A percentile compares a stretch with the other conserved stretches of the same genome.
phyloP scores from a whole-genome alignment of 768 basidiomycete species.

The Atractiella rhizophila region DNA sequence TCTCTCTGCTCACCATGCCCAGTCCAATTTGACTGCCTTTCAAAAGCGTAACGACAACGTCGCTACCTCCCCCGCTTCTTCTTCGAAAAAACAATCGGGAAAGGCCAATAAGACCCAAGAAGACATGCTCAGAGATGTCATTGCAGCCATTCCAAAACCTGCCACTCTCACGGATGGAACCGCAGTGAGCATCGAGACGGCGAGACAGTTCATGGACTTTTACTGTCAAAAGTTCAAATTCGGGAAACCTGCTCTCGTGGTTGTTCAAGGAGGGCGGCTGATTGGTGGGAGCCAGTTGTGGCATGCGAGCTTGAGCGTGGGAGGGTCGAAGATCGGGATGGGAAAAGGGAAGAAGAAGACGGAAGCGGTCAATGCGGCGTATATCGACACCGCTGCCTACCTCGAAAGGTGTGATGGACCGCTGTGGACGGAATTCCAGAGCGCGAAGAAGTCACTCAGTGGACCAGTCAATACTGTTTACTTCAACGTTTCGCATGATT shows the following conservation, averaged over 20 bases:
- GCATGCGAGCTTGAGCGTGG: slow-evolving; percentile 53
- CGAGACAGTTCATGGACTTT: slow-evolving; percentile 78
- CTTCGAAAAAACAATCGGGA: slow-evolving; percentile 6
- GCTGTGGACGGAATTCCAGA: slow-evolving; percentile 47
- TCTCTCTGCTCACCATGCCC: neutral
- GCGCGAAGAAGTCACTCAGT: slow-evolving; percentile 30
- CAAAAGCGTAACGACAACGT: neutral
- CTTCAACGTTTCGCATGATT: slow-evolving; percentile 36
- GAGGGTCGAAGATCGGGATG: slow-evolving; percentile 54
- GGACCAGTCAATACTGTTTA: slow-evolving; percentile 5
- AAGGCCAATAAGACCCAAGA: neutral
- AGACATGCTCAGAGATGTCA: neutral
- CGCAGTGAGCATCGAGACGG: slow-evolving; percentile 39
- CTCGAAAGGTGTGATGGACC: slow-evolving; percentile 56
- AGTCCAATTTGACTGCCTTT: neutral
- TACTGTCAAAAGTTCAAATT: slow-evolving; percentile 32
- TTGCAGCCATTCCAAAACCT: slow-evolving; percentile 10
- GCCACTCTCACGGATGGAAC: slow-evolving; percentile 37
- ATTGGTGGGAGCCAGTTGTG: slow-evolving; percentile 22
- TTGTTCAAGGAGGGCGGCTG: slow-evolving; percentile 4
- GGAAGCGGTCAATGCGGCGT: slow-evolving; percentile 40
- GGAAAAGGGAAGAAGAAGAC: slow-evolving; percentile 48
- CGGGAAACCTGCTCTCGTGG: slow-evolving; percentile 18
- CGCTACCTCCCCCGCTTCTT: neutral
- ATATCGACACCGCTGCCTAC: slow-evolving; percentile 66